These are phyloP conservation scores for Fusarium sp. DNA, from an alignment of 2,329 filamentous ascomycete species.

Conservation along the genomic window DNA sequence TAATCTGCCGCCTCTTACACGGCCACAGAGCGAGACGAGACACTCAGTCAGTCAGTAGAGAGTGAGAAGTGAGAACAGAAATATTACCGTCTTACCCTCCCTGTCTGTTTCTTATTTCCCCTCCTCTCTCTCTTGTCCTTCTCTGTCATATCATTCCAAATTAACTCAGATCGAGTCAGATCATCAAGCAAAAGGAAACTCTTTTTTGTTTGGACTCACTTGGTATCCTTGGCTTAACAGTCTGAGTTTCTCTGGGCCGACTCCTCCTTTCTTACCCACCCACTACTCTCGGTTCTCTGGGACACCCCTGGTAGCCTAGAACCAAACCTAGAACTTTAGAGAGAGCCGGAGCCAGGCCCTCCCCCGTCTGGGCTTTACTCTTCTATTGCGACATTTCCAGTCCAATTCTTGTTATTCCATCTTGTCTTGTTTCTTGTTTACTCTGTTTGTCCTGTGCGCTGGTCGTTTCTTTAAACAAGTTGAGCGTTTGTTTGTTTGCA, in stretches of 20 bases:
- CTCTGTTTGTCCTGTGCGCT: slow-evolving; percentile 30
- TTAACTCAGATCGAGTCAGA: not conserved
- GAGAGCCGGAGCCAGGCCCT: slow-evolving; percentile 24
- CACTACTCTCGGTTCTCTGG: slow-evolving; percentile 38
- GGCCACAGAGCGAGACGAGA: slow-evolving; percentile 22
- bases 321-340: slow-evolving; percentile 12
- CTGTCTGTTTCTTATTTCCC: slow-evolving; percentile 1
- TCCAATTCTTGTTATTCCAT: slow-evolving; percentile 19
- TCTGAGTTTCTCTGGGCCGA: slow-evolving; percentile 13
- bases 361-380: slow-evolving; percentile 3
- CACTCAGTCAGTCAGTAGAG: not conserved
- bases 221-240: slow-evolving; percentile 15
- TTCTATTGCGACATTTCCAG: slow-evolving; percentile 38
- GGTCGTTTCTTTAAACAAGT: slow-evolving; percentile 20
- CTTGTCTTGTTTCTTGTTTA: slow-evolving; percentile 29
- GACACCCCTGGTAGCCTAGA: slow-evolving; percentile 33
- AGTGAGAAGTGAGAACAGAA: slow-evolving; percentile 1
- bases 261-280: slow-evolving; percentile 33
- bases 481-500: slow-evolving; percentile 13
- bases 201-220: slow-evolving; percentile 6
- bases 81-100: slow-evolving; percentile 24
- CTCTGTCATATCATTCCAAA: slow-evolving; percentile 10
- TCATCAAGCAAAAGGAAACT: not conserved
- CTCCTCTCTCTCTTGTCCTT: not conserved
- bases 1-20: slow-evolving; percentile 46